Percentiles rank a stretch among this genome's conserved stretches.
These are phyloP conservation scores for Acacia melanoxylon DNA, from an alignment of 306 rosid genomes.

Conservation along the genomic window DNA sequence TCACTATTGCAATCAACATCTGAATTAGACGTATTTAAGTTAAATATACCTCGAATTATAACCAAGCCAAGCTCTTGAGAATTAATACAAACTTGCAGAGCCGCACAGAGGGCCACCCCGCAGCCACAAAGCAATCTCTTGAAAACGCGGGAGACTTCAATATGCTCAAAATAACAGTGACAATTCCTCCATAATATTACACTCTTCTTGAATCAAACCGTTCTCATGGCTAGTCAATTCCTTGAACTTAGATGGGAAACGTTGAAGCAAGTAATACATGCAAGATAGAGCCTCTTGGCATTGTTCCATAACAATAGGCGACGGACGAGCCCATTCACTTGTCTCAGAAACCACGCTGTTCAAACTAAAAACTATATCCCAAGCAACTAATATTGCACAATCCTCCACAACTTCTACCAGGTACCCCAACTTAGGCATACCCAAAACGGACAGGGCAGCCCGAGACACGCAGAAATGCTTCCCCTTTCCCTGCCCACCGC, in stretches of 20 bases:
- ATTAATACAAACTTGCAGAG: conserved; percentile 67
- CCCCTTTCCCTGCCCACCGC: conserved; percentile 41
- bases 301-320: conserved; percentile 92
- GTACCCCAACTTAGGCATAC: conserved; percentile 77
- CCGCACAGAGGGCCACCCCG: conserved; percentile 85
- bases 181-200: conserved; percentile 49
- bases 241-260: conserved; percentile 64
- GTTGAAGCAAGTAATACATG: conserved; percentile 85
- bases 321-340: conserved; percentile 59
- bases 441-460: conserved; percentile 68
- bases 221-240: conserved; percentile 16
- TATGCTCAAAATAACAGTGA: conserved; percentile 57
- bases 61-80: conserved; percentile 73
- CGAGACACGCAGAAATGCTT: conserved; percentile 66
- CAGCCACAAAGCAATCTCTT: conserved; percentile 90
- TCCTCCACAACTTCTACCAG: conserved; percentile 60
- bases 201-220: conserved; percentile 26
- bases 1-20: conserved; percentile 30
- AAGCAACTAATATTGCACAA: conserved; percentile 65
- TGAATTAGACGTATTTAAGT: conserved; percentile 33
- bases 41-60: conserved; percentile 61
- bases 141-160: conserved; percentile 68
- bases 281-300: conserved; percentile 97
- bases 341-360: conserved; percentile 59
- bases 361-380: conserved; percentile 56